Evolutionary conservation across 2,329 filamentous ascomycete species (phyloP).

Genomic region (Stemphylium vesicarium): DNA sequence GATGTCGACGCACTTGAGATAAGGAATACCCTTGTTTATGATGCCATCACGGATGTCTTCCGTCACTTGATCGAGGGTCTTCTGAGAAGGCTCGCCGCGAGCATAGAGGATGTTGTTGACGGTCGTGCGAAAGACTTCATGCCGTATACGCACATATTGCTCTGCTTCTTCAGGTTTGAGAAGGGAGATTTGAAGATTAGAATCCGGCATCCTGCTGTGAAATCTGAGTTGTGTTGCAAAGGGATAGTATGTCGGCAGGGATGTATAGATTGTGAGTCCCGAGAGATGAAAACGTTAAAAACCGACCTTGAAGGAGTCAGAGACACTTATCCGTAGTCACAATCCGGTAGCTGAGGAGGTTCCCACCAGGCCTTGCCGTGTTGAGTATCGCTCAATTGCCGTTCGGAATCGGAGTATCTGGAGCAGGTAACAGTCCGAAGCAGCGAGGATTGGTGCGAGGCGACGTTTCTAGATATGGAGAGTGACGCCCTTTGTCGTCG

Average conservation of each 20-base stretch:
- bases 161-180: slow-evolving; percentile 37
- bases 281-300: no score
- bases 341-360: no score
- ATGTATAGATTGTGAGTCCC: no score
- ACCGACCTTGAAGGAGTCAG: no score
- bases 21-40: slow-evolving; percentile 32
- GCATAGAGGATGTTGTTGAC: slow-evolving; percentile 46
- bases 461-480: background rate
- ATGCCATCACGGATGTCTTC: slow-evolving; percentile 31
- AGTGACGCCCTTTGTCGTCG: background rate
- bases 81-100: slow-evolving; percentile 33
- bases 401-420: slow-evolving; percentile 9
- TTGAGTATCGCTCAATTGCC: slow-evolving; percentile 2
- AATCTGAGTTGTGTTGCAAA: no score
- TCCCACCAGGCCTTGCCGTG: background rate
- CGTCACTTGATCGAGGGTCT: slow-evolving; percentile 32
- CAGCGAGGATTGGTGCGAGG: background rate
- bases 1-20: slow-evolving; percentile 38
- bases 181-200: slow-evolving; percentile 35
- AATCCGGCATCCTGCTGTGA: slow-evolving; percentile 21
- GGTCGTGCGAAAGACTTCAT: slow-evolving; percentile 38
- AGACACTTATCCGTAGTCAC: no score
- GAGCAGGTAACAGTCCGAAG: slow-evolving; percentile 6
- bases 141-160: slow-evolving; percentile 41
- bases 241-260: no score